Evolutionary conservation across 176 grass and related monocot species (phyloP).

Genomic region (Ensete glaucum): DNA sequence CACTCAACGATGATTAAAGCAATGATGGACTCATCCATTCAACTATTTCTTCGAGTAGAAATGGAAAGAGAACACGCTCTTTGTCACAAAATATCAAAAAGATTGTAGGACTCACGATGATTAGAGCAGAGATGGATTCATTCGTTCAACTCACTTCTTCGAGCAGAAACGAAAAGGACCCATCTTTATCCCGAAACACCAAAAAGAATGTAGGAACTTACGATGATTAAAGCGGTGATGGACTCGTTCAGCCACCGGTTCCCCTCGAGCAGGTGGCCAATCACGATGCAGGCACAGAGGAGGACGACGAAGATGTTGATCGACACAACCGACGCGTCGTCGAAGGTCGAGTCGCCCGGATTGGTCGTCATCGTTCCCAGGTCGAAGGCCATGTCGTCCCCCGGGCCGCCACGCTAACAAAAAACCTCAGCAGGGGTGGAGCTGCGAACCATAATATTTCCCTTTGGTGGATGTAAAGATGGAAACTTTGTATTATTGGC

Average conservation of each 20-base stretch:
- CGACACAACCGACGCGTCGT: conserved; percentile 12
- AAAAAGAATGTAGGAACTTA: too few species aligned
- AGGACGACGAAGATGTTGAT: conserved; percentile 18
- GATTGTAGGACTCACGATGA: too few species aligned
- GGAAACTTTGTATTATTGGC: too few species aligned
- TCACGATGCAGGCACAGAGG: conserved; percentile 14
- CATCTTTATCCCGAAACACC: too few species aligned
- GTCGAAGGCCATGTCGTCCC: conserved; percentile 11
- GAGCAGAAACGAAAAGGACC: too few species aligned
- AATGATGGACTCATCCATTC: too few species aligned
- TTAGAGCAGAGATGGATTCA: too few species aligned
- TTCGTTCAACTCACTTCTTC: too few species aligned
- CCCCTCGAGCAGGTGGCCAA: conserved; percentile 13
- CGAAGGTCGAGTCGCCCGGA: neutral
- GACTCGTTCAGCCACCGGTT: conserved; percentile 17
- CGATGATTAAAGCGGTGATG: conserved; percentile 1
- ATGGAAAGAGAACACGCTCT: too few species aligned
- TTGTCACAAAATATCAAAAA: too few species aligned
- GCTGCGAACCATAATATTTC: neutral
- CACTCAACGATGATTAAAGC: conserved; percentile 1
- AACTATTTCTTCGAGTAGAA: too few species aligned
- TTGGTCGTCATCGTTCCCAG: neutral
- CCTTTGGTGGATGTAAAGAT: too few species aligned
- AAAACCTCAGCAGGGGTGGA: neutral
- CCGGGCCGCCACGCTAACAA: neutral